phyloP scores from a whole-genome alignment of 129 eudicot species.

The Saussurea involucrata region DNA sequence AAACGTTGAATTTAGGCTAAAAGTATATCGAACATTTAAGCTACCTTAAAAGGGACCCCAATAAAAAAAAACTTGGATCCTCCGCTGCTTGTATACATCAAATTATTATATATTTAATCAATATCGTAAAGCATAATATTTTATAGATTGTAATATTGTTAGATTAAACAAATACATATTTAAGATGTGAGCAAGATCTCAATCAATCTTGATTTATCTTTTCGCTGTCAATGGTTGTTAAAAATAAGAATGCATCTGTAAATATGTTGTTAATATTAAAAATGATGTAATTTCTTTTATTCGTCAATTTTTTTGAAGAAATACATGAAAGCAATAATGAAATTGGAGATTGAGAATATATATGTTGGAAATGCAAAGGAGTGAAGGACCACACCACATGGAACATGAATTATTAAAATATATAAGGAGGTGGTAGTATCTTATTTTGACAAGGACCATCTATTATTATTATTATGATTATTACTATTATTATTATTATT shows the following conservation, averaged over 20 bases:
- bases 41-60: too few relatives aligned
- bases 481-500: too few relatives aligned
- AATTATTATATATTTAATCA: not conserved
- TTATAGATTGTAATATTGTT: not conserved
- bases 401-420: not conserved
- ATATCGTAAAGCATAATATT: not conserved
- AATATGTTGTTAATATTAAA: too few relatives aligned
- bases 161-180: not conserved
- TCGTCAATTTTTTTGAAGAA: not conserved
- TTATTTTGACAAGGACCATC: not conserved
- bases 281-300: too few relatives aligned
- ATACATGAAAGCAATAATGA: not conserved
- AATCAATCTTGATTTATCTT: not conserved
- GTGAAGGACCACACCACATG: conserved; percentile 1
- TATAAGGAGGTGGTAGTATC: not conserved
- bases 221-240: not conserved
- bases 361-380: not conserved
- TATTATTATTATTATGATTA: too few relatives aligned
- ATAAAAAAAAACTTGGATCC: too few relatives aligned
- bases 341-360: not conserved
- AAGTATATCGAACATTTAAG: too few relatives aligned
- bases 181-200: too few relatives aligned
- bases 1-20: too few relatives aligned
- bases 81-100: too few relatives aligned
- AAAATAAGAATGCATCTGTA: not conserved